phyloP scores from a whole-genome alignment of 139 green algal genomes.

The Closterium sp. region DNA sequence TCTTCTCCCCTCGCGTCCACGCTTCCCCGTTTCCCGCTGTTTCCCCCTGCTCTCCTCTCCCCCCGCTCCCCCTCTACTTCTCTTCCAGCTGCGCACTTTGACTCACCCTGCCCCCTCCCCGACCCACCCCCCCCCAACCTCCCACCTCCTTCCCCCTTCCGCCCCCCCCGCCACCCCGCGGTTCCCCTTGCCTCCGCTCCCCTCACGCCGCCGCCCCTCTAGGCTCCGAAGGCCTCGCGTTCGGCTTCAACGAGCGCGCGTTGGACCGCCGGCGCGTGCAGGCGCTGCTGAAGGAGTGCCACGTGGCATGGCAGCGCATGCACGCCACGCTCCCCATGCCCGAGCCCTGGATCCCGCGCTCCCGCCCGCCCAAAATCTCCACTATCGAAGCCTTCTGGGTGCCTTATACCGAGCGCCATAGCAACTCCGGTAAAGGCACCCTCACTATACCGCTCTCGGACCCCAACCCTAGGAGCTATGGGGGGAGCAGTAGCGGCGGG shows the following conservation, averaged over 20 bases:
- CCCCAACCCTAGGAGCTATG: neutral
- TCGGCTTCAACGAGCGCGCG: constrained; percentile 7
- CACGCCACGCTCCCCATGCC: neutral
- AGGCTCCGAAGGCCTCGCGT: neutral
- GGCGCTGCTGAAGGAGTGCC: neutral
- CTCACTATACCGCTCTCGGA: neutral
- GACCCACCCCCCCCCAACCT: too few relatives aligned
- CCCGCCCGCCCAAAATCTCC: neutral
- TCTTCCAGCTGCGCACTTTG: too few relatives aligned
- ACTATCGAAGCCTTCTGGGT: constrained; percentile 5
- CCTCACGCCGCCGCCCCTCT: neutral
- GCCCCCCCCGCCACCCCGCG: too few relatives aligned
- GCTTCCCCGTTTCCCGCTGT: neutral
- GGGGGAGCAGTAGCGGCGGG: neutral
- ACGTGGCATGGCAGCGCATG: constrained; percentile 5
- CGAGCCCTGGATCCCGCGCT: neutral
- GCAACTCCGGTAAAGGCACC: neutral
- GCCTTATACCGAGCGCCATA: neutral
- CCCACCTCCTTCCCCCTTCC: too few relatives aligned
- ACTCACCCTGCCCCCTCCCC: too few relatives aligned
- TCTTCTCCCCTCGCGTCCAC: too few relatives aligned
- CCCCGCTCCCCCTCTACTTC: neutral
- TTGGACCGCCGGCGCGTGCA: neutral
- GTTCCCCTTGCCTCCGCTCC: neutral
- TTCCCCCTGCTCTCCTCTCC: neutral